A percentile compares a stretch with the other conserved stretches of the same genome.
These are phyloP conservation scores for Ganoderma resinaceum DNA, from an alignment of 1,284 basidiomycete genomes.

Conservation along the genomic window DNA sequence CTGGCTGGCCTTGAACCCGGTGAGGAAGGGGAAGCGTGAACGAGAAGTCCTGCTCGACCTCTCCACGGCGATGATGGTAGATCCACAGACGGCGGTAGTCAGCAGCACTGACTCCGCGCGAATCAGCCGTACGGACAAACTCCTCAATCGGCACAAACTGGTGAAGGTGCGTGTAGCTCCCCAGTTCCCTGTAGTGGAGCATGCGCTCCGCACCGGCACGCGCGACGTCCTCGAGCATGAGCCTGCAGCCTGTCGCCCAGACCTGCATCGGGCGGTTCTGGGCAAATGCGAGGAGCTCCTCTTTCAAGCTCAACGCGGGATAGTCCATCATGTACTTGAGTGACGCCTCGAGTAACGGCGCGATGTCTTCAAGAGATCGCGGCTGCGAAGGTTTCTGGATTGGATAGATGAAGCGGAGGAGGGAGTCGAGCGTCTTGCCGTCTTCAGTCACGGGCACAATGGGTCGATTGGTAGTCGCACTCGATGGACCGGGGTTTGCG, in stretches of 20 bases:
- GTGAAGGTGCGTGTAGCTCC: constrained; percentile 11
- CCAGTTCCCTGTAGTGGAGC: constrained; percentile 11
- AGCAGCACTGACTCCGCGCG: constrained; percentile 23
- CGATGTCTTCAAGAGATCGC: constrained; percentile 10
- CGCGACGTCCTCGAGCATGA: constrained; percentile 23
- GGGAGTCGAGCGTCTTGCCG: constrained; percentile 3
- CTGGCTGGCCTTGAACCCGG: background rate
- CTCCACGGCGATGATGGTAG: constrained; percentile 14
- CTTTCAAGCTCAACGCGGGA: constrained; percentile 14
- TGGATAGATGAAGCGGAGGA: constrained; percentile 8
- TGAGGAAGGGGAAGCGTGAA: constrained; percentile 1
- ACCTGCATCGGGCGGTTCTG: constrained; percentile 18
- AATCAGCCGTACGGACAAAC: constrained; percentile 11
- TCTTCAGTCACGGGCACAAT: constrained; percentile 6
- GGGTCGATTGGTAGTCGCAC: background rate
- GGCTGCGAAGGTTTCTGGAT: constrained; percentile 3
- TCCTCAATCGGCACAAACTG: constrained; percentile 16
- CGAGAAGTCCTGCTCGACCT: constrained; percentile 11
- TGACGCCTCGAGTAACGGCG: constrained; percentile 22
- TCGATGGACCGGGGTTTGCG: background rate
- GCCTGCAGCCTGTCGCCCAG: constrained; percentile 27
- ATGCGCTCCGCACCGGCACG: constrained; percentile 5
- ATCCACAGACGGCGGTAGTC: constrained; percentile 27
- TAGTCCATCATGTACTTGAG: constrained; percentile 31
- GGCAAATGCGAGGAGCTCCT: constrained; percentile 16